Evolutionary conservation across 78 protist genomes (phyloP).

Genomic region (Monocercomonoides exilis): DNA sequence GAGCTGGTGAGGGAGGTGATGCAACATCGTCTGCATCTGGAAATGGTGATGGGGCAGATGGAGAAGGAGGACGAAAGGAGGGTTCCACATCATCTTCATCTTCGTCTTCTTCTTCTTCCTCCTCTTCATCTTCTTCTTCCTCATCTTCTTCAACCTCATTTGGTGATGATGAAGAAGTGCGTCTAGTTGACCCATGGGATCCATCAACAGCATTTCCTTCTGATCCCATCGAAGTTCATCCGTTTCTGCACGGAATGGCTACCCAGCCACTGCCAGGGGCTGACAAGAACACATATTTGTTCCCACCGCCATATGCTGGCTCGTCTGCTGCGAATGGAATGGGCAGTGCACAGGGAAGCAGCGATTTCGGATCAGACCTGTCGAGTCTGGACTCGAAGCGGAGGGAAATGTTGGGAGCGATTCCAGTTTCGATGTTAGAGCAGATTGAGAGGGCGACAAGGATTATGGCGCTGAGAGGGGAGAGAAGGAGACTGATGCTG

Average conservation of each 20-base stretch:
- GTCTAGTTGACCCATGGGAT: background rate
- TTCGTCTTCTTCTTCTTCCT: no score
- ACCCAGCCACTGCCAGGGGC: background rate
- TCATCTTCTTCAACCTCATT: no score
- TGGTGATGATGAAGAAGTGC: background rate
- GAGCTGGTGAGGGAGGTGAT: no score
- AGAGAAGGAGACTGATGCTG: background rate
- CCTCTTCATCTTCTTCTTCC: no score
- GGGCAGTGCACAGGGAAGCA: no score
- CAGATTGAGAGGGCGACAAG: background rate
- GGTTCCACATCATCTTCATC: no score
- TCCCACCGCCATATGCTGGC: background rate
- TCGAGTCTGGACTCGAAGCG: background rate
- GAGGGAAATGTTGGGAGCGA: background rate
- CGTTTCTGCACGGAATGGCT: background rate
- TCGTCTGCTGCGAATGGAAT: no score
- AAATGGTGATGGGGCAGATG: background rate
- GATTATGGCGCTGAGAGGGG: background rate
- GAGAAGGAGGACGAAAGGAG: background rate
- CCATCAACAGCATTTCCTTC: background rate
- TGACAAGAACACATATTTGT: background rate
- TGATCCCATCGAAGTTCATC: background rate
- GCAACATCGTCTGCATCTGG: no score
- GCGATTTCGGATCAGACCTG: background rate
- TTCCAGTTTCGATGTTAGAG: background rate